Evolutionary conservation across 768 basidiomycete species (phyloP).

Genomic region (Lentinus tigrinus): DNA sequence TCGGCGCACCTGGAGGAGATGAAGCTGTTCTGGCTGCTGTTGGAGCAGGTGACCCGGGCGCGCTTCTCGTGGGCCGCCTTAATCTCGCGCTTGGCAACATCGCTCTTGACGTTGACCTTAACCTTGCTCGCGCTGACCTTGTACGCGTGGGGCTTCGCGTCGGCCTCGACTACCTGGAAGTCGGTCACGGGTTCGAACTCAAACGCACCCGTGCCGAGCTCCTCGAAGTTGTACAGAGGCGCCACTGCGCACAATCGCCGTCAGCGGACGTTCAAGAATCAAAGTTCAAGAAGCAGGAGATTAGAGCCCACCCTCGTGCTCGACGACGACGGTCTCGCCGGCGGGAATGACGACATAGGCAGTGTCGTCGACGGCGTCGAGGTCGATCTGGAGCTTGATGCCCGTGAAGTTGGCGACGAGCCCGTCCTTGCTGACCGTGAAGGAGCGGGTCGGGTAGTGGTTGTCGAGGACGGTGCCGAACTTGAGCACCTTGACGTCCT

Average conservation of each 20-base stretch:
- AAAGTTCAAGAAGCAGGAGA: not conserved
- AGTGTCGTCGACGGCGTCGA: constrained; percentile 38
- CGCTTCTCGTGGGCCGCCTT: constrained; percentile 32
- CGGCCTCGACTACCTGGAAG: constrained; percentile 33
- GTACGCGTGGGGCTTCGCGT: constrained; percentile 28
- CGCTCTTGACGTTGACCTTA: constrained; percentile 36
- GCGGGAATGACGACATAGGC: constrained; percentile 40
- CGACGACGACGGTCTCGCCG: constrained; percentile 39
- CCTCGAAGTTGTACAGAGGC: constrained; percentile 42
- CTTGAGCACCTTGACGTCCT: constrained; percentile 43
- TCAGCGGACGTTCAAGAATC: not conserved
- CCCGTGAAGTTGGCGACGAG: constrained; percentile 41
- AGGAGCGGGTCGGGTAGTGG: constrained; percentile 42
- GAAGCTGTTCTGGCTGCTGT: constrained; percentile 34
- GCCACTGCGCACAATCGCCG: constrained; percentile 29
- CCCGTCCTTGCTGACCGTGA: constrained; percentile 42
- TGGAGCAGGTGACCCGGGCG: constrained; percentile 39
- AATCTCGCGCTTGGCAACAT: constrained; percentile 35
- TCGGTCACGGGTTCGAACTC: constrained; percentile 38
- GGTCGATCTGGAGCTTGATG: constrained; percentile 34
- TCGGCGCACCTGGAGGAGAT: constrained; percentile 37
- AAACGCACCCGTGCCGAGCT: constrained; percentile 39
- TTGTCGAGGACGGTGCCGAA: constrained; percentile 47
- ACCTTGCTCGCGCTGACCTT: constrained; percentile 28
- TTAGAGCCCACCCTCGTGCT: constrained; percentile 34